phyloP scores from a whole-genome alignment of 768 basidiomycete genomes.

The Exidia glandulosa region DNA sequence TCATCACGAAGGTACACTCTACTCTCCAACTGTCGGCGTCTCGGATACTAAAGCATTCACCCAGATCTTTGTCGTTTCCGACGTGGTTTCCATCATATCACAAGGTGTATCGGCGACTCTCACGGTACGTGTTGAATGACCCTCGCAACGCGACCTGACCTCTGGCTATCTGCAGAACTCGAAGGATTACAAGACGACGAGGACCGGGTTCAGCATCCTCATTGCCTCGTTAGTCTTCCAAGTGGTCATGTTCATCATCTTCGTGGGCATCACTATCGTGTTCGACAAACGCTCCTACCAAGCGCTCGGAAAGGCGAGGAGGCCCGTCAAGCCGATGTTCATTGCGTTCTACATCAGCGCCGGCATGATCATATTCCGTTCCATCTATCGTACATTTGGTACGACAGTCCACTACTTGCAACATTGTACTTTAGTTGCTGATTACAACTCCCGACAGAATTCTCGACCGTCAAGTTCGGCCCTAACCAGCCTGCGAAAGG shows the following conservation, averaged over 20 bases:
- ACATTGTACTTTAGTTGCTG: too few species aligned
- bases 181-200: background rate
- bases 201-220: background rate
- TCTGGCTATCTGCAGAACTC: background rate
- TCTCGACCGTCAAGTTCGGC: conserved; percentile 4
- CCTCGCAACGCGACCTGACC: too few species aligned
- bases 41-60: background rate
- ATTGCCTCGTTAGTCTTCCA: conserved; percentile 1
- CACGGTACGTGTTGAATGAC: background rate
- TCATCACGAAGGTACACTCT: background rate
- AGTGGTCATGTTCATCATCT: conserved; percentile 1
- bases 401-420: too few species aligned
- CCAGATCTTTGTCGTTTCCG: conserved; percentile 1
- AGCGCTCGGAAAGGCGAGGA: background rate
- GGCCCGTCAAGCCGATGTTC: background rate
- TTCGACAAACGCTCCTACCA: background rate
- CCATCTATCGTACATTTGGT: conserved; percentile 2
- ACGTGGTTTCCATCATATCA: background rate
- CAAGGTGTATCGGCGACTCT: background rate
- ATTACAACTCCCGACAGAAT: too few species aligned
- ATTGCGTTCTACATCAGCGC: background rate
- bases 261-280: background rate
- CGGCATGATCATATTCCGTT: conserved; percentile 1
- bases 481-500: background rate
- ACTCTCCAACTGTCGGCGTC: background rate